Evolutionary conservation across 306 rosid genomes (phyloP).

Genomic region (Adenanthera pavonina): DNA sequence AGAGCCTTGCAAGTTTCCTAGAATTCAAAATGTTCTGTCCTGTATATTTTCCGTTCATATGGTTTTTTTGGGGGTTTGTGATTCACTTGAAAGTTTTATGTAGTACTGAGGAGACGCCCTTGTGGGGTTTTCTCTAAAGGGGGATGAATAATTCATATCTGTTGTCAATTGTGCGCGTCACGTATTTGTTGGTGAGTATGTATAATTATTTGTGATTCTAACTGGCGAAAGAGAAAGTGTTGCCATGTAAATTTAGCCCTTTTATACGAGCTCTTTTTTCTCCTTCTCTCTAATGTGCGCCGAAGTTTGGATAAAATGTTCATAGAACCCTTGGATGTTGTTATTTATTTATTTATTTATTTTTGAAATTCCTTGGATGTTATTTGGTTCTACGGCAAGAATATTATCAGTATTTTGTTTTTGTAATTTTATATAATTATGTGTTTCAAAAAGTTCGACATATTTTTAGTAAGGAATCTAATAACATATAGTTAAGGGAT

Average conservation of each 20-base stretch:
- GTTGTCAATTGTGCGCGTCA: slow-evolving; percentile 25
- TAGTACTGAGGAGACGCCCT: neutral
- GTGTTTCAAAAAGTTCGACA: no score
- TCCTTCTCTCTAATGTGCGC: neutral
- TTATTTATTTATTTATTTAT: no score
- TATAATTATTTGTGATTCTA: slow-evolving; percentile 8
- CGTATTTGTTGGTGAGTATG: neutral
- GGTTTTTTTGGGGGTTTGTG: neutral
- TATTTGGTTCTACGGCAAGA: neutral
- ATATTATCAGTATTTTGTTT: no score
- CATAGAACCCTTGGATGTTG: neutral
- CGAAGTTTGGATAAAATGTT: neutral
- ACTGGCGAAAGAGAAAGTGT: neutral
- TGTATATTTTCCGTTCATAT: neutral
- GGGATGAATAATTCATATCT: neutral
- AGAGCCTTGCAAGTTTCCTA: slow-evolving; percentile 84
- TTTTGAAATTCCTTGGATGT: no score
- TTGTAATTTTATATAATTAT: no score
- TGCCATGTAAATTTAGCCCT: neutral
- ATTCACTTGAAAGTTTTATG: neutral
- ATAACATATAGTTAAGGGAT: no score
- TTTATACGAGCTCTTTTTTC: neutral
- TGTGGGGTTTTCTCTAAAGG: slow-evolving; percentile 9
- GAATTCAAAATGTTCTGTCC: slow-evolving; percentile 17
- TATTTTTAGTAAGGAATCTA: neutral